Percentiles rank a stretch among this genome's conserved stretches.
These are phyloP conservation scores for Pholiota conissans DNA, from an alignment of 768 basidiomycete species.

Conservation along the genomic window DNA sequence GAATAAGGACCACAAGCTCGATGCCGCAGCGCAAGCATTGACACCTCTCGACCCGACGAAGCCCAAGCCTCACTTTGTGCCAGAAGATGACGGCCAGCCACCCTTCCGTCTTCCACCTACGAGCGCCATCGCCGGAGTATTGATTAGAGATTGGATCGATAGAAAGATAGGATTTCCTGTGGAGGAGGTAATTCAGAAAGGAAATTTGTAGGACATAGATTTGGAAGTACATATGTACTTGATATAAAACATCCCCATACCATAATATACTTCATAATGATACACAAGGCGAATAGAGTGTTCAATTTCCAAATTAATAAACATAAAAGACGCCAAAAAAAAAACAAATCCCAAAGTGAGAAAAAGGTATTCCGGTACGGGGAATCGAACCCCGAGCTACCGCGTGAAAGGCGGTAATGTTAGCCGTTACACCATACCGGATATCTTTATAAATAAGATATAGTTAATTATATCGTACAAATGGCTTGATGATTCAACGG, in stretches of 20 bases:
- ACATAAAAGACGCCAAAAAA: background rate
- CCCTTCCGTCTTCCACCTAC: slow-evolving; percentile 74
- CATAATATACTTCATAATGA: no score
- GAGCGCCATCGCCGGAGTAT: slow-evolving; percentile 81
- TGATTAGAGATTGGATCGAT: slow-evolving; percentile 82
- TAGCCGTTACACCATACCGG: slow-evolving; percentile 61
- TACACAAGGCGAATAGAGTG: no score
- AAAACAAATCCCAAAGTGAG: no score
- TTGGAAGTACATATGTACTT: background rate
- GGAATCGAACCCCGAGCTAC: slow-evolving; percentile 61
- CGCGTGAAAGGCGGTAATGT: slow-evolving; percentile 64
- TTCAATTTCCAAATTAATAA: no score
- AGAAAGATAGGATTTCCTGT: slow-evolving; percentile 46
- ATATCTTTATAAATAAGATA: no score
- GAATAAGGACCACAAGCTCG: slow-evolving; percentile 17
- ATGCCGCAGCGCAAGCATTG: slow-evolving; percentile 18
- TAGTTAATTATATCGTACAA: no score
- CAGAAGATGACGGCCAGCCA: slow-evolving; percentile 40
- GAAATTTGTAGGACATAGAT: slow-evolving; percentile 20
- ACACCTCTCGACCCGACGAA: slow-evolving; percentile 16
- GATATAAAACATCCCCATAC: no score
- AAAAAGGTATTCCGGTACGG: slow-evolving; percentile 55
- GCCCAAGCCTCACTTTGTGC: slow-evolving; percentile 13
- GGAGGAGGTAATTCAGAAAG: slow-evolving; percentile 17
- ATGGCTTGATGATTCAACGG: no score